Evolutionary conservation across 1,284 basidiomycete genomes (phyloP).

Genomic region (Farysia itapuensis): DNA sequence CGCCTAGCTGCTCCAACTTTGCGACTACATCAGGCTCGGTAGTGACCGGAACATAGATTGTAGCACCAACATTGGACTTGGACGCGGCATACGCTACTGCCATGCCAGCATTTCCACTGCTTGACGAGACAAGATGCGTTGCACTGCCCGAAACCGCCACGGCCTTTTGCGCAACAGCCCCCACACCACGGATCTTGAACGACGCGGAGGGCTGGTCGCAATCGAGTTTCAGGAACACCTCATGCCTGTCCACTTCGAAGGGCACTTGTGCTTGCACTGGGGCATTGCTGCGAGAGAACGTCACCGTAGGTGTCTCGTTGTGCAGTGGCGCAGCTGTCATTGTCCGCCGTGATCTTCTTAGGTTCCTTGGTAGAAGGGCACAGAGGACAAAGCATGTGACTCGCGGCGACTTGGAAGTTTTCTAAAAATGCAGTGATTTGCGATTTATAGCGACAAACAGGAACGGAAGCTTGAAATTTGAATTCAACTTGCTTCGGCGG

Average conservation of each 20-base stretch:
- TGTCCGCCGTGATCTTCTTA: no score
- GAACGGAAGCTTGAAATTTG: no score
- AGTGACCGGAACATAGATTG: constrained; percentile 47
- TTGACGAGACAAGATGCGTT: constrained; percentile 49
- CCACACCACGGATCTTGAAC: constrained; percentile 58
- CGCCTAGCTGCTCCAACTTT: constrained; percentile 31
- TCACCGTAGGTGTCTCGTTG: no score
- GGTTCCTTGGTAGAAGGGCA: constrained; percentile 5
- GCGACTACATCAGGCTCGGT: constrained; percentile 32
- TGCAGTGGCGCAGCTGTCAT: no score
- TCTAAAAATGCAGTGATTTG: no score
- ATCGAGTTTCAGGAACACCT: constrained; percentile 58
- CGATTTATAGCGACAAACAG: no score
- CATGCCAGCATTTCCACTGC: constrained; percentile 59
- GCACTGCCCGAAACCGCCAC: not conserved
- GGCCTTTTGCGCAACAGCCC: constrained; percentile 12
- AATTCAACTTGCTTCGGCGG: no score
- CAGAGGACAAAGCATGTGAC: constrained; percentile 9
- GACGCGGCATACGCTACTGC: constrained; percentile 48
- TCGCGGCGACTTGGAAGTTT: constrained; percentile 8
- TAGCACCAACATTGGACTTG: constrained; percentile 37
- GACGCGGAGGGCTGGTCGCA: constrained; percentile 51
- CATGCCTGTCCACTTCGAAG: constrained; percentile 8
- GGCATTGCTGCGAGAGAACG: no score
- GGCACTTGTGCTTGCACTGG: no score